Evolutionary conservation across 164 flowering plant species (phyloP), one percentile per base, ranked within the genome.

Genomic region (Warburgia ugandensis): DNA sequence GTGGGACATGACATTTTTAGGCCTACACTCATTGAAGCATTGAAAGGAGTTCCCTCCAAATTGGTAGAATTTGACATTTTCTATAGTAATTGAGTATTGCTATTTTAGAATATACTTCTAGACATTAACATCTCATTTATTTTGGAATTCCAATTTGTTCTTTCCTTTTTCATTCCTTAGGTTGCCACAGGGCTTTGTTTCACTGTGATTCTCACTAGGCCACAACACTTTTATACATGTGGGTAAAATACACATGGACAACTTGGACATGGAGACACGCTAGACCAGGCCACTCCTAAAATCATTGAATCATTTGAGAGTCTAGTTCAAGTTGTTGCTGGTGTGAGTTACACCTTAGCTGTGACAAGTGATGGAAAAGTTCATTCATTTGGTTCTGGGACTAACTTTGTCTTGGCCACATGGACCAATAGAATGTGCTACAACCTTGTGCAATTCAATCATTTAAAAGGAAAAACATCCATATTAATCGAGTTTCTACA

Each of bases 371-470:
- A 80, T 72, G 96, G 98, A 17, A 70, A 77, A 14, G 66, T 85
- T 35, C 71, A 79, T 68, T 87, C 98, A 10, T 91, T 83, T 60
- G 98, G 98, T 11, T 91, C 84, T n/a, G 92, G 85, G 35, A 59
- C 81, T 58, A 91, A 87, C 61, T 86, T 65, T 91, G 98, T 68
- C 90, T 91, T 50, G 98, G 96, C 46, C 98, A 87, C 62, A 96
- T 95, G 32, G 95, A 87, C 55, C 98, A 84, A 65, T 90, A 81
- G 45, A 62, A 81, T 50, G 88, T 81, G 70, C 68, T 70, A 42
- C 81, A 32, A 48, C 96, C 98, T 10, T 81, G 86, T 22, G 77
- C 73, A 20, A 69, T 91, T 51, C 83, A 77, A 57, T 76, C 70
- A 6, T 81, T 91, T 59, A 76, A 56, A 61, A 80, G 87, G 73